Base-by-base conservation (phyloP, 192 early-diverging fungal genomes). In the Piromyces finnis region DNA sequence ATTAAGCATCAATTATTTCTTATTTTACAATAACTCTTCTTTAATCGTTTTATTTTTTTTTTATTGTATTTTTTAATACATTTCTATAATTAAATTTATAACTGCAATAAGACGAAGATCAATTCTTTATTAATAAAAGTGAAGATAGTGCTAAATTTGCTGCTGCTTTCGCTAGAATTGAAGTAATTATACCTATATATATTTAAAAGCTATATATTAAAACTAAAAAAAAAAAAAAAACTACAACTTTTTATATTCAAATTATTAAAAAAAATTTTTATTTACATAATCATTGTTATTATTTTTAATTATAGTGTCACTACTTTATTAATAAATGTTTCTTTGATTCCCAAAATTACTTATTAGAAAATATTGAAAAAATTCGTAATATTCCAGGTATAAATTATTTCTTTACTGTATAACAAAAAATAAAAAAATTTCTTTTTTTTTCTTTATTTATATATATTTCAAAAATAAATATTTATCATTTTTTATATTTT, bases 291-390 rank as follows among this genome's bases (percentile, higher is more conserved):
- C n/a, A n/a, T 6, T 32, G 30, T 32, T 6, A 6, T 9, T 32
- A 6, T 32, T 32, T 9, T 6, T 32, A 9, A 9, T 37, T 14
- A 37, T 35, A 78, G 32, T 82, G 81, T 2, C 87, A 88, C 79
- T 88, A 87, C 85, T 93, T 93, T 82, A 84, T 88, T 85, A 91
- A 93, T 88, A 88, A 90, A 79, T 91, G 92, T 0, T 93, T 93
- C 83, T 92, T 93, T 83, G 86, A 89, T 59, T 81, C 83, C 0
- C 90, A 90, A 59, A 85, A 82, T 15, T 89, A 86, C 80, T 84
- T 93, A 36, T 80, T 93, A 32, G 86, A 92, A 78, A 89, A 93
- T 80, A 80, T 93, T 1, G 85, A 90, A 83, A 89, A 88, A 84
- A 90, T 93, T 81, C 84, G 84, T 41, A 86, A 93, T 79, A 88